These are phyloP conservation scores for Pleurotus citrinopileatus DNA, from an alignment of 768 basidiomycete species.

Conservation along the genomic window DNA sequence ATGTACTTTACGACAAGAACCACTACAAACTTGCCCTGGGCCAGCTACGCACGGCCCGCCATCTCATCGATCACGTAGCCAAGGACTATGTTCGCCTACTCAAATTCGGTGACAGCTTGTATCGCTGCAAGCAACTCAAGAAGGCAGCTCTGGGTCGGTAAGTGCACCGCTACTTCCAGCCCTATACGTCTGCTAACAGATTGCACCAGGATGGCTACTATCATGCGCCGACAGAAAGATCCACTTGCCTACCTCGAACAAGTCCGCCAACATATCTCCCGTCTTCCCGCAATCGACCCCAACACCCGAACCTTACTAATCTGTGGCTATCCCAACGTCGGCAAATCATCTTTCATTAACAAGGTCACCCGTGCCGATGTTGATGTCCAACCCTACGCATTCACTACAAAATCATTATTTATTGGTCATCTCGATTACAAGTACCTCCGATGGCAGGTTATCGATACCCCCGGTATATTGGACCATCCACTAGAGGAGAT, in stretches of 20 bases:
- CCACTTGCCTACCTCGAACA: conserved; percentile 98
- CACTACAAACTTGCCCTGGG: conserved; percentile 99
- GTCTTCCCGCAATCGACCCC: conserved; percentile 97
- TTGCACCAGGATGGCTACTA: conserved; percentile 95
- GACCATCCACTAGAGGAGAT: conserved; percentile 99
- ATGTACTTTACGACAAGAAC: conserved; percentile 99
- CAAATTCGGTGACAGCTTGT: conserved; percentile 97
- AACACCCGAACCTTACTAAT: conserved; percentile 97
- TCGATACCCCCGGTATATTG: conserved; percentile 97
- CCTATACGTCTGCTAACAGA: no score
- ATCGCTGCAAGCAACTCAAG: conserved; percentile 98
- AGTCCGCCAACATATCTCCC: conserved; percentile 97
- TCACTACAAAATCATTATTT: conserved; percentile 98
- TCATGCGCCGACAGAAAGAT: conserved; percentile 99
- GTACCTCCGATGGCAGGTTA: conserved; percentile 99
- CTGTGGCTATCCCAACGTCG: conserved; percentile 99
- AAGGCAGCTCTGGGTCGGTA: conserved; percentile 95
- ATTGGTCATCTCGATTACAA: conserved; percentile 99
- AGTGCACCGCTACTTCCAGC: no score
- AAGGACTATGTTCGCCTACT: conserved; percentile 96
- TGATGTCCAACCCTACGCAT: conserved; percentile 98
- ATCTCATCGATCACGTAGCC: conserved; percentile 95
- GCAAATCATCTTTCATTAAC: conserved; percentile 99
- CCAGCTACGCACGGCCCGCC: conserved; percentile 91
- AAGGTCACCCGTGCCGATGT: conserved; percentile 99